A percentile compares a stretch with the other conserved stretches of the same genome.
Conservation (phyloP, 2,329 filamentous ascomycete genomes). For the Allantophomopsis cytisporea region DNA sequence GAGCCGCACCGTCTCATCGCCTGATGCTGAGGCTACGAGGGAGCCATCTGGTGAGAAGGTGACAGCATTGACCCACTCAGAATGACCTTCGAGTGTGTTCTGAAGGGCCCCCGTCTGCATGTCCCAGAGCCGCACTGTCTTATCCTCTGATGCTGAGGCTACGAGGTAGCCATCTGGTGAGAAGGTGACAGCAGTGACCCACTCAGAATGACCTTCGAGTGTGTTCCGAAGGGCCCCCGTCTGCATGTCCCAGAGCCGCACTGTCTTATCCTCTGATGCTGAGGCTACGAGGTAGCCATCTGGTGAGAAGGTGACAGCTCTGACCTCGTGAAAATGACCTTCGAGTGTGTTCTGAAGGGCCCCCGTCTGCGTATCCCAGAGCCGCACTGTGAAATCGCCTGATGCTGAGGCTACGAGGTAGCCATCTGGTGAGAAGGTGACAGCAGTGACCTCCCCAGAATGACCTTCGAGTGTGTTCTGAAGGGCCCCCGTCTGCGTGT, state of each 20-base stretch:
- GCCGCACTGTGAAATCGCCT: slow-evolving; percentile 2
- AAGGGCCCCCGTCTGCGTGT: slow-evolving; percentile 4
- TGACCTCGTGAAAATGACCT: background rate
- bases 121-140: slow-evolving; percentile 6
- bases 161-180: slow-evolving; percentile 2
- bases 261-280: slow-evolving; percentile 2
- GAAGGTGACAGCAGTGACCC: slow-evolving; percentile 2
- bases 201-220: slow-evolving; percentile 1
- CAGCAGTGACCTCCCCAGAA: background rate
- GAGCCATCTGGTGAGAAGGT: slow-evolving; percentile 4
- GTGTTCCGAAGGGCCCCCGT: slow-evolving; percentile 5
- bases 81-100: slow-evolving; percentile 10
- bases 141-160: slow-evolving; percentile 2
- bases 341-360: slow-evolving; percentile 3
- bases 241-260: slow-evolving; percentile 5
- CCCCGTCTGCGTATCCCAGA: slow-evolving; percentile 6
- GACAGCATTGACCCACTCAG: background rate
- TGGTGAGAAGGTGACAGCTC: slow-evolving; percentile 3
- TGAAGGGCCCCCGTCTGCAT: slow-evolving; percentile 2
- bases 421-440: slow-evolving; percentile 4
- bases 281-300: slow-evolving; percentile 2
- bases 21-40: slow-evolving; percentile 2
- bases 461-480: slow-evolving; percentile 4
- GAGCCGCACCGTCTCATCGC: slow-evolving; percentile 3
- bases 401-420: slow-evolving; percentile 2